Evolutionary conservation across 331 rosid genomes (phyloP).

Genomic region (Pyrus hybrid): DNA sequence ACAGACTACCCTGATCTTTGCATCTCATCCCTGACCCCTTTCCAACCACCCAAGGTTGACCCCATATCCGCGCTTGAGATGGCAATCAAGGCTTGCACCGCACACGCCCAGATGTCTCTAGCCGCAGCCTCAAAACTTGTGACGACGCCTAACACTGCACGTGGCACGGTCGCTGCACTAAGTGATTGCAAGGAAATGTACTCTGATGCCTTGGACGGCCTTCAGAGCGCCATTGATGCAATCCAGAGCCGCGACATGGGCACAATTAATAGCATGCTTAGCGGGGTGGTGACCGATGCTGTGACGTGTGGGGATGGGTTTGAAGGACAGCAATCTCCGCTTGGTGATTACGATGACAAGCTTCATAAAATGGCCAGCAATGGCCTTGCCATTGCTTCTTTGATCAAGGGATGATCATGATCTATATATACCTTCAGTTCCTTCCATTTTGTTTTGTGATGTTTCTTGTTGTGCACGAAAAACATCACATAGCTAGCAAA

Average conservation of each 20-base stretch:
- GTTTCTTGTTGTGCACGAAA: neutral
- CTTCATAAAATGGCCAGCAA: constrained; percentile 33
- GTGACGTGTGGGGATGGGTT: constrained; percentile 35
- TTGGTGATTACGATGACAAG: constrained; percentile 7
- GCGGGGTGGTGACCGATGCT: constrained; percentile 40
- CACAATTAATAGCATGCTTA: constrained; percentile 31
- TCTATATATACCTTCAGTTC: neutral
- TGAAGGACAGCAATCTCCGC: constrained; percentile 1
- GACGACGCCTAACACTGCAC: neutral
- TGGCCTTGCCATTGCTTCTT: constrained; percentile 37
- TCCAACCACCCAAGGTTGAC: neutral
- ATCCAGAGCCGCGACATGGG: constrained; percentile 16
- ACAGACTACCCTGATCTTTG: constrained; percentile 42
- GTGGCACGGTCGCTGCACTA: neutral
- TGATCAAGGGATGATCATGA: constrained; percentile 2
- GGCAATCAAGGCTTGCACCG: constrained; percentile 20
- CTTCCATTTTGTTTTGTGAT: neutral
- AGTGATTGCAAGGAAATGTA: constrained; percentile 24
- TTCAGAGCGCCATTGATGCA: constrained; percentile 26
- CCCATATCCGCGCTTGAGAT: constrained; percentile 8
- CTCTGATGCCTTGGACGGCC: constrained; percentile 12
- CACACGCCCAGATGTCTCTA: constrained; percentile 5
- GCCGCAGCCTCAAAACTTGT: neutral
- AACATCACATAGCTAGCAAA: neutral
- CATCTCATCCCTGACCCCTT: constrained; percentile 18